phyloP scores from a whole-genome alignment of 345 rosid species.

The Gossypium mustelinum region DNA sequence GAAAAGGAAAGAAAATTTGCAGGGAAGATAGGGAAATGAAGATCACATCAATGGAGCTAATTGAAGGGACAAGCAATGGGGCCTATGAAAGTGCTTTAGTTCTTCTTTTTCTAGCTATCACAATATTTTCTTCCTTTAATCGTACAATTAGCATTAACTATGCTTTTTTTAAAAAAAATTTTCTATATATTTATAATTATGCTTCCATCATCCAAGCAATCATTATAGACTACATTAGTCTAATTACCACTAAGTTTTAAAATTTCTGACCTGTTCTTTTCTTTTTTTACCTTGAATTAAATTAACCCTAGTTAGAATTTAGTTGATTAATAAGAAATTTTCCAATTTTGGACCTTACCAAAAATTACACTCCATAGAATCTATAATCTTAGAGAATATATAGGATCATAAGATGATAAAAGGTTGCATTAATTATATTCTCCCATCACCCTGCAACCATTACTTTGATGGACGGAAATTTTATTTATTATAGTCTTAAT shows the following conservation, averaged over 20 bases:
- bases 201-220: constrained; percentile 59
- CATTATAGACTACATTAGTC: constrained; percentile 39
- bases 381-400: constrained; percentile 11
- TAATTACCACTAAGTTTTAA: constrained; percentile 24
- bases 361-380: constrained; percentile 11
- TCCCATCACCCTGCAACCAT: not conserved
- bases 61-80: constrained; percentile 60
- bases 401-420: not conserved
- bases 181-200: constrained; percentile 37
- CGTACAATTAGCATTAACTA: constrained; percentile 51
- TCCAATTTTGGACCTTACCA: not conserved
- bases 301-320: not conserved
- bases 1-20: constrained; percentile 23
- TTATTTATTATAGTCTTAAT: too few species aligned
- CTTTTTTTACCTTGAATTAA: not conserved
- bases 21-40: constrained; percentile 18
- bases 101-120: constrained; percentile 46
- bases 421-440: not conserved
- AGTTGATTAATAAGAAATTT: constrained; percentile 8
- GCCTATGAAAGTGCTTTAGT: constrained; percentile 61
- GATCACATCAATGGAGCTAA: constrained; percentile 35
- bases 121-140: constrained; percentile 55
- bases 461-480: not conserved
- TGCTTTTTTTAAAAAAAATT: too few species aligned
- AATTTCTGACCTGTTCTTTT: not conserved